Conservation (phyloP, 345 rosid species). For the Bruguiera gymnorhiza region DNA sequence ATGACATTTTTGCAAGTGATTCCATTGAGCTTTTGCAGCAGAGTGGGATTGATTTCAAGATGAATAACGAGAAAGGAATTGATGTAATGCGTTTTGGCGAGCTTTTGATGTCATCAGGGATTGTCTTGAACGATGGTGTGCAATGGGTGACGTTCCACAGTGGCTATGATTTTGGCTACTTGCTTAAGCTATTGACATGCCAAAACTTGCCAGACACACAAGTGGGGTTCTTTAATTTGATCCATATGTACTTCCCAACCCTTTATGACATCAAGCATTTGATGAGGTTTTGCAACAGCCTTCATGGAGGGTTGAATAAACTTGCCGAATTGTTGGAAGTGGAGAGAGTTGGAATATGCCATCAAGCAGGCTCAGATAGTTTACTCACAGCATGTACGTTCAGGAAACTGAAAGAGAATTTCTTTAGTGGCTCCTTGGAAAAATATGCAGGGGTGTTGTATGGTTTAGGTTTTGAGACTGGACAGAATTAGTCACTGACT, state of each 20-base stretch:
- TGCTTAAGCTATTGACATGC: constrained; percentile 67
- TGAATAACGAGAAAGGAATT: constrained; percentile 50
- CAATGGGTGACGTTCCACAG: constrained; percentile 80
- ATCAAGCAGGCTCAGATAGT: constrained; percentile 85
- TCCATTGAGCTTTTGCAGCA: constrained; percentile 59
- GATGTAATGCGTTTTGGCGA: constrained; percentile 50
- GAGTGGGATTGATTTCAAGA: constrained; percentile 63
- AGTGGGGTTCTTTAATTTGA: constrained; percentile 45
- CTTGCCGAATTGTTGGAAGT: constrained; percentile 65
- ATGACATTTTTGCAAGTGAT: constrained; percentile 56
- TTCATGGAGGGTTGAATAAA: constrained; percentile 78
- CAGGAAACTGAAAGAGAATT: constrained; percentile 61
- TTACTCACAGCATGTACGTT: constrained; percentile 73
- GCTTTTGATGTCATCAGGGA: constrained; percentile 71
- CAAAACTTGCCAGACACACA: constrained; percentile 53
- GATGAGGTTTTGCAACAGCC: constrained; percentile 68
- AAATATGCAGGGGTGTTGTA: constrained; percentile 70
- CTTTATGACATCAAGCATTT: constrained; percentile 70
- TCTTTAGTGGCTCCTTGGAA: constrained; percentile 56
- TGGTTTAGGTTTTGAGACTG: constrained; percentile 72
- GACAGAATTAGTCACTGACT: constrained; percentile 40
- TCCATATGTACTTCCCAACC: constrained; percentile 52
- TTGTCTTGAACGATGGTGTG: constrained; percentile 60
- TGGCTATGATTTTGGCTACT: constrained; percentile 71
- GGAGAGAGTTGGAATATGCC: constrained; percentile 65